A percentile compares a stretch with the other conserved stretches of the same genome.
Conservation (phyloP, 2,329 filamentous ascomycete species). For the Trichoderma cornu-damae region DNA sequence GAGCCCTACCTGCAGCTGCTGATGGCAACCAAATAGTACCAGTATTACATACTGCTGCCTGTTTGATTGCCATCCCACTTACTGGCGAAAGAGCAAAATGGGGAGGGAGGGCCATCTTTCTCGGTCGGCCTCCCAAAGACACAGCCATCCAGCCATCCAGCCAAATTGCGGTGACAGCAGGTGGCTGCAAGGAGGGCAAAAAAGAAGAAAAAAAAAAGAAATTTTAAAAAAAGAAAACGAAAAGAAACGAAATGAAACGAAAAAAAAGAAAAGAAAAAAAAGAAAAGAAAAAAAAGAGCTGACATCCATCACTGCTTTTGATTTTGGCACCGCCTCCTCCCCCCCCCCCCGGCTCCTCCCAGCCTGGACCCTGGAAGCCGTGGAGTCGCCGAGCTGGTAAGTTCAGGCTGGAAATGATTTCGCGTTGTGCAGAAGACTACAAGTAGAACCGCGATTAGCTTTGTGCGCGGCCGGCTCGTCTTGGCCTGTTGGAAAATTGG, state of each 20-base stretch:
- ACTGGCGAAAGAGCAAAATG: slow-evolving; percentile 4
- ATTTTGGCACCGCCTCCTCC: no score
- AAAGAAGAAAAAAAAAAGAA: no score
- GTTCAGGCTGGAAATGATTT: neutral
- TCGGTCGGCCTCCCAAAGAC: slow-evolving; percentile 1
- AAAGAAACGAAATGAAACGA: no score
- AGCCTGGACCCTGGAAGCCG: neutral
- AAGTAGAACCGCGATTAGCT: neutral
- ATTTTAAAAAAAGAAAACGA: no score
- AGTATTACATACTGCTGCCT: neutral
- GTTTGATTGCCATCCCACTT: slow-evolving; percentile 19
- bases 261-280: no score
- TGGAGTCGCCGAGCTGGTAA: neutral
- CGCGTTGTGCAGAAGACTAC: slow-evolving; percentile 6
- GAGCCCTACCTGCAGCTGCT: slow-evolving; percentile 2
- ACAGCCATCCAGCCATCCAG: neutral
- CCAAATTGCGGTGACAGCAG: neutral
- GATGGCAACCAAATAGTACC: neutral
- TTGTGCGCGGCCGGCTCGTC: slow-evolving; percentile 6
- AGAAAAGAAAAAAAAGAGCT: neutral
- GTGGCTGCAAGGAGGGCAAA: neutral
- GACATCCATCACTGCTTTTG: slow-evolving; percentile 1
- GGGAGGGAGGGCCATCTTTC: neutral
- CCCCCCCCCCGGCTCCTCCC: neutral
- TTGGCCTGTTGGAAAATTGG: neutral